Conservation (phyloP, 1,284 basidiomycete species). For the Tylopilus sp. region DNA sequence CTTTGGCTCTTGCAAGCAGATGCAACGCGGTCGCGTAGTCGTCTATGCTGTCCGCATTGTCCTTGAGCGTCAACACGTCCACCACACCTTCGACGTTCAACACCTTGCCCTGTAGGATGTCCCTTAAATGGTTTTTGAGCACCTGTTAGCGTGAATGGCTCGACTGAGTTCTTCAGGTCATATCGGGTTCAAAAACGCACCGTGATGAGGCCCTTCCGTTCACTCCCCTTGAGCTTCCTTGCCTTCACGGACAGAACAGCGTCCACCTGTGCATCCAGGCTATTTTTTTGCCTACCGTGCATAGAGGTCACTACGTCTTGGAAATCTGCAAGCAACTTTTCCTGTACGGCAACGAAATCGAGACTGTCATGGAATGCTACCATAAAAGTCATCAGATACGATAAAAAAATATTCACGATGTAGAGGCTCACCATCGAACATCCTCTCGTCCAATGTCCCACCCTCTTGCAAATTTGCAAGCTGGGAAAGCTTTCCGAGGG, state of each 20-base stretch:
- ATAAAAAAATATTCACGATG: background rate
- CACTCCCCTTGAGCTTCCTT: slow-evolving; percentile 39
- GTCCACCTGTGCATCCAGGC: slow-evolving; percentile 65
- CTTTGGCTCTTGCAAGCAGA: slow-evolving; percentile 53
- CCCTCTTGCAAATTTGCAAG: slow-evolving; percentile 69
- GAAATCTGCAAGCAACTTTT: slow-evolving; percentile 58
- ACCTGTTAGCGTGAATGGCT: slow-evolving; percentile 38
- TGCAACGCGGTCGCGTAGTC: slow-evolving; percentile 66
- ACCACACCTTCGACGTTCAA: slow-evolving; percentile 65
- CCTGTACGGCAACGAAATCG: slow-evolving; percentile 73
- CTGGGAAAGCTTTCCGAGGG: slow-evolving; percentile 85
- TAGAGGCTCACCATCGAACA: slow-evolving; percentile 51
- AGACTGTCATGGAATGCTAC: slow-evolving; percentile 69
- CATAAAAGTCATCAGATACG: slow-evolving; percentile 1
- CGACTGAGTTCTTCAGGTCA: background rate
- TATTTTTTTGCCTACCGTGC: slow-evolving; percentile 58
- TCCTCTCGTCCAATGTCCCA: slow-evolving; percentile 41
- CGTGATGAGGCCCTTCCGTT: slow-evolving; percentile 42
- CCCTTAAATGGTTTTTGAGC: slow-evolving; percentile 61
- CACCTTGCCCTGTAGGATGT: slow-evolving; percentile 65
- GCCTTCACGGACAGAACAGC: slow-evolving; percentile 56
- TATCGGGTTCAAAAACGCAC: slow-evolving; percentile 30
- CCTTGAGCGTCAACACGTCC: slow-evolving; percentile 70
- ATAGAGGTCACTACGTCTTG: slow-evolving; percentile 44
- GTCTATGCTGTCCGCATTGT: slow-evolving; percentile 53